These are phyloP conservation scores for Pseudozyma thailandica DNA, from an alignment of 1,284 basidiomycete genomes.

Conservation along the genomic window DNA sequence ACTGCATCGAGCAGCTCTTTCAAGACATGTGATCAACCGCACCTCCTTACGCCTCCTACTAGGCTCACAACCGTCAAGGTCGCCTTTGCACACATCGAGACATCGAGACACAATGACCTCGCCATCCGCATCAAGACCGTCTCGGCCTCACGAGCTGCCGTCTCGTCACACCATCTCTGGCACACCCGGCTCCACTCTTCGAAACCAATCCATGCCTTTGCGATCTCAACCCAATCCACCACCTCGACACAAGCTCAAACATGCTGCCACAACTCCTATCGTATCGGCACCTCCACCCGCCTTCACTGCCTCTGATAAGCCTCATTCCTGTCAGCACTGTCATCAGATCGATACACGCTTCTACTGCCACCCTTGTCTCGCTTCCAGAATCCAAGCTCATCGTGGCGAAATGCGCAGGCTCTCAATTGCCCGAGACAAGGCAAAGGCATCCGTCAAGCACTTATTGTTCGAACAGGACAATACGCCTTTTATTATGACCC, in stretches of 20 bases:
- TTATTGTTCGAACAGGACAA: constrained; percentile 13
- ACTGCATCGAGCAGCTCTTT: too few relatives aligned
- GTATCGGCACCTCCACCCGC: background rate
- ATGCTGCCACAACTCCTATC: constrained; percentile 16
- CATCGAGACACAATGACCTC: constrained; percentile 4
- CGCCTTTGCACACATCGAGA: background rate
- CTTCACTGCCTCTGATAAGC: background rate
- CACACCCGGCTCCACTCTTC: constrained; percentile 5
- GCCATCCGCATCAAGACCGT: constrained; percentile 5
- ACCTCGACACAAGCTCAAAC: constrained; percentile 18
- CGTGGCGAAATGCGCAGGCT: constrained; percentile 39
- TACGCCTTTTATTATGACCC: background rate
- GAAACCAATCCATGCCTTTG: background rate
- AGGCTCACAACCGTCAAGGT: constrained; percentile 6
- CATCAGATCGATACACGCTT: constrained; percentile 40
- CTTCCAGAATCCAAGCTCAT: constrained; percentile 35
- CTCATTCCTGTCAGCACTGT: constrained; percentile 39
- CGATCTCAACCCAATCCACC: constrained; percentile 9
- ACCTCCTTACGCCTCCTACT: background rate
- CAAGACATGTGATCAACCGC: constrained; percentile 1
- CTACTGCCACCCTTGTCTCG: constrained; percentile 47
- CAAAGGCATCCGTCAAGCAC: constrained; percentile 8
- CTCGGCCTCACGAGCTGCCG: constrained; percentile 19
- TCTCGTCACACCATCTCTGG: constrained; percentile 28
- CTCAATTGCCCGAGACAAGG: constrained; percentile 33